These are phyloP conservation scores for Boletus sp. DNA, from an alignment of 768 basidiomycete genomes.

Conservation along the genomic window DNA sequence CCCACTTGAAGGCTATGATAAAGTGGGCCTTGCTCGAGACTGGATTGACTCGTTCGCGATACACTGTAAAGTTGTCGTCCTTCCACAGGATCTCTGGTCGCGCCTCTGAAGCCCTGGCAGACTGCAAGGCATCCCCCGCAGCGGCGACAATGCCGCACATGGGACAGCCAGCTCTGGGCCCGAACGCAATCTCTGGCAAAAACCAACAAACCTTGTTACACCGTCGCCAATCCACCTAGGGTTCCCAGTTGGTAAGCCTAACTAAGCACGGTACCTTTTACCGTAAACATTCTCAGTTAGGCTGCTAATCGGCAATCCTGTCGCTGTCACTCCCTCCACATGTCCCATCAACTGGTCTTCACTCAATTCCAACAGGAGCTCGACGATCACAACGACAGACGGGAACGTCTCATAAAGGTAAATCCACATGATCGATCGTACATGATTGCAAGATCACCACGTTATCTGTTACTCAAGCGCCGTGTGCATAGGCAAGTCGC, in stretches of 20 bases:
- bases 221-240: too few species aligned
- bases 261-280: too few species aligned
- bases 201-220: background rate
- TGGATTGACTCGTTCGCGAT: background rate
- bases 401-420: constrained; percentile 91
- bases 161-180: constrained; percentile 68
- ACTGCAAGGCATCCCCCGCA: constrained; percentile 29
- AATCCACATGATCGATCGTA: constrained; percentile 7
- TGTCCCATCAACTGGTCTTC: constrained; percentile 40
- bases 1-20: constrained; percentile 75
- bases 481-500: constrained; percentile 58
- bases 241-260: too few species aligned
- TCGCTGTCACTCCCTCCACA: constrained; percentile 1
- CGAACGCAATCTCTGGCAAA: constrained; percentile 45
- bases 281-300: too few species aligned
- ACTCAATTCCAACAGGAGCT: constrained; percentile 65
- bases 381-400: constrained; percentile 81
- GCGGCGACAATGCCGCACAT: constrained; percentile 71
- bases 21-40: constrained; percentile 67
- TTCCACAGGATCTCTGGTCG: constrained; percentile 68
- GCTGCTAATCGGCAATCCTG: background rate
- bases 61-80: constrained; percentile 46
- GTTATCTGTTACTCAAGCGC: constrained; percentile 1
- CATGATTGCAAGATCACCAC: background rate
- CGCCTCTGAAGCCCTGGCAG: constrained; percentile 40